Evolutionary conservation across 2,329 filamentous ascomycete species (phyloP), one percentile per base, ranked within the genome.

Genomic region (Pseudofabraea citricarpa): DNA sequence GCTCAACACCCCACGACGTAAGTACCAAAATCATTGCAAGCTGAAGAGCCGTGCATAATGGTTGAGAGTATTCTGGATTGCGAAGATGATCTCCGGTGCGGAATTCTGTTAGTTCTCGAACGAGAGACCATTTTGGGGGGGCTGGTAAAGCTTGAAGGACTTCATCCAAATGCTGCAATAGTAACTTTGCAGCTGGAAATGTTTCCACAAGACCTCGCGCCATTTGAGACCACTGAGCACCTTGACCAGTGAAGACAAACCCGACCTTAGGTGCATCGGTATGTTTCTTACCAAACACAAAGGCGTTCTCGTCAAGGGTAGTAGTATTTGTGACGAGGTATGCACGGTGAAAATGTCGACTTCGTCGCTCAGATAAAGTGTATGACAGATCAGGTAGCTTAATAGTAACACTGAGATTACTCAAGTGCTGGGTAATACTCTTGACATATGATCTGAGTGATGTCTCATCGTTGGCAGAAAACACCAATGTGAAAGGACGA

Each of bases 191-290:
- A 1, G 22, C 35, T 15, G 43, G 45, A 24, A 40, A 45, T 18
- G n/a, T 43, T 27, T 41, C 42, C 22, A 45, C 47, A n/a, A 59
- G 31, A 13, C 50, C 47, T 22, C 46, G 45, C 3, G 55, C 57
- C 57, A 60, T 60, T 18, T 45, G 22, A 12, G 43, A 23, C 54
- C 56, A 60, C 44, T 60, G 56, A 3, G 56, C 54, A n/a, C 58
- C 57, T 36, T 61, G 58, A 21, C 58, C 58, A n/a, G 56, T 58
- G 43, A 61, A 61, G 4, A 58, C 48, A 36, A 53, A 55, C 8
- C 45, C 49, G 15, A 60, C 55, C 10, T 43, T 22, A 8, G 47
- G 41, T 7, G 20, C 26, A 9, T 37, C 35, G 10, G 20, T 37
- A n/a, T 22, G 22, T 16, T 20, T 24, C 32, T 44, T 41, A n/a